Percentiles rank a stretch among this genome's conserved stretches.
These are phyloP conservation scores for Aureobasidium sp. DNA, from an alignment of 2,329 filamentous ascomycete species.

Conservation along the genomic window DNA sequence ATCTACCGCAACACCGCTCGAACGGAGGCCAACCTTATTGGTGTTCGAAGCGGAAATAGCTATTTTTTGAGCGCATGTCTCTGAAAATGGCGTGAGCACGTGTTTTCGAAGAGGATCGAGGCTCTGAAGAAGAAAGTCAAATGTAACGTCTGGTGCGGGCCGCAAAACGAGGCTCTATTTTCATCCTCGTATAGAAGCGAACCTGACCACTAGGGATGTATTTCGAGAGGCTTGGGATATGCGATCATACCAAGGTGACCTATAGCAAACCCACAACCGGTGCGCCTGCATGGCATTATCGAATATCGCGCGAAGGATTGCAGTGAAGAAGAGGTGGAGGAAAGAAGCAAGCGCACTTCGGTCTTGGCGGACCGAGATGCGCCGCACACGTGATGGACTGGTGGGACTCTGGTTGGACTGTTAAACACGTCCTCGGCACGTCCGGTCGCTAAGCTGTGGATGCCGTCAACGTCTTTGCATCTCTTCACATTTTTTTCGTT, in stretches of 20 bases:
- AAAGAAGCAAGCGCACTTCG: background rate
- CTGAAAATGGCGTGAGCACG: background rate
- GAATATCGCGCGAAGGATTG: background rate
- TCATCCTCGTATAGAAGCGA: background rate
- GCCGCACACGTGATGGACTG: background rate
- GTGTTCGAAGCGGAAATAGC: background rate
- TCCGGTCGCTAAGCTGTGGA: background rate
- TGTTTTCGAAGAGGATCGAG: background rate
- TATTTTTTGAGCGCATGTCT: background rate
- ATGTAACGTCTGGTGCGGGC: background rate
- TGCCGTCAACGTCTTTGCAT: background rate
- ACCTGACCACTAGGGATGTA: background rate
- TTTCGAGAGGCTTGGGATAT: too few relatives aligned
- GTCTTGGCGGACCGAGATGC: too few relatives aligned
- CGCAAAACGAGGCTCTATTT: background rate
- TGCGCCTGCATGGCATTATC: slow-evolving; percentile 7
- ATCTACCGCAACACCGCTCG: background rate
- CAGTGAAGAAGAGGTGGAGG: background rate
- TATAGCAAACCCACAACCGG: background rate
- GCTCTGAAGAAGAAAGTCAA: slow-evolving; percentile 4
- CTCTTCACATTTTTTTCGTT: background rate
- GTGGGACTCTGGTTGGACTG: background rate
- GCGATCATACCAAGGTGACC: background rate
- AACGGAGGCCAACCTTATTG: background rate
- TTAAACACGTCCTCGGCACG: background rate